Conservation (phyloP, 2,329 filamentous ascomycete species). For the Fusarium sp. region DNA sequence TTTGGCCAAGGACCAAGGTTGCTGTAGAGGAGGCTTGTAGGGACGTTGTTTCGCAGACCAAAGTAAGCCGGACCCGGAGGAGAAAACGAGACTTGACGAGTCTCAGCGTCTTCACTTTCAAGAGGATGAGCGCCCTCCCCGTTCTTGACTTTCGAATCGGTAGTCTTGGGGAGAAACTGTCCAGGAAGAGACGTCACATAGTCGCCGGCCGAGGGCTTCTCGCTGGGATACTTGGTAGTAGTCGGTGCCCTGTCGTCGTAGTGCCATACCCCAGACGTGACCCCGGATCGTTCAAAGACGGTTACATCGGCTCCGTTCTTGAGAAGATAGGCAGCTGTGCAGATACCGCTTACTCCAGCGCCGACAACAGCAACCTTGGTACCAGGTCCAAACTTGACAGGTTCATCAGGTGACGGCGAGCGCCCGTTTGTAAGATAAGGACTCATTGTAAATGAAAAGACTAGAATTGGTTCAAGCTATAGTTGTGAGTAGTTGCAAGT, state of each 20-base stretch:
- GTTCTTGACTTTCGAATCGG: background rate
- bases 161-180: background rate
- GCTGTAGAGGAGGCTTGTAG: conserved; percentile 63
- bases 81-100: conserved; percentile 28
- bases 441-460: conserved; percentile 12
- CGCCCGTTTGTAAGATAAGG: conserved; percentile 18
- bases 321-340: conserved; percentile 50
- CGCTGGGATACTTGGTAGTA: conserved; percentile 48
- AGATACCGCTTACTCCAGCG: conserved; percentile 54
- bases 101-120: background rate
- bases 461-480: background rate
- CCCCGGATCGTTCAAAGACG: conserved; percentile 50
- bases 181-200: conserved; percentile 30
- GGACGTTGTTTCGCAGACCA: conserved; percentile 78
- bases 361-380: conserved; percentile 52
- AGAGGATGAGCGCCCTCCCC: background rate
- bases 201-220: conserved; percentile 43
- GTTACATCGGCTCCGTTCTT: conserved; percentile 49
- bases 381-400: conserved; percentile 8
- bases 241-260: conserved; percentile 45
- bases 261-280: conserved; percentile 53
- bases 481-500: background rate
- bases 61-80: conserved; percentile 61
- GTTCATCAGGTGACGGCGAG: background rate
- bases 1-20: conserved; percentile 63